Conservation (phyloP, 768 basidiomycete species). For the Pisolithus tinctorius region DNA sequence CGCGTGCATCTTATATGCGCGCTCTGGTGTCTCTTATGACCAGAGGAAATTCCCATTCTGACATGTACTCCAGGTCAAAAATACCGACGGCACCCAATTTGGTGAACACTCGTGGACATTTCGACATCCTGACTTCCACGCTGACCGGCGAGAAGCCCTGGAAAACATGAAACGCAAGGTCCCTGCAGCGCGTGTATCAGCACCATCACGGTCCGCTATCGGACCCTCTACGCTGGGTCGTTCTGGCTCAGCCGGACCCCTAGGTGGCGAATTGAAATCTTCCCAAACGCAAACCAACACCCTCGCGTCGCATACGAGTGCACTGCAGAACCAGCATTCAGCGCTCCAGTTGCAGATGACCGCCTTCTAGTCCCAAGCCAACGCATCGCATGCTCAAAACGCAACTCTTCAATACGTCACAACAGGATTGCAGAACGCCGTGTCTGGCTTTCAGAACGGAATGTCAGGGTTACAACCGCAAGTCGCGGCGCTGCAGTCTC, state of each 20-base stretch:
- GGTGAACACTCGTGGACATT: slow-evolving; percentile 54
- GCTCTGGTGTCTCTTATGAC: no score
- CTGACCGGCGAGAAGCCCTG: slow-evolving; percentile 46
- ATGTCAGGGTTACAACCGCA: slow-evolving; percentile 24
- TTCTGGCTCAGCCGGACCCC: slow-evolving; percentile 18
- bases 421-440: slow-evolving; percentile 18
- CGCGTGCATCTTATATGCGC: neutral
- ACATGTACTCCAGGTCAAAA: slow-evolving; percentile 53
- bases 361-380: slow-evolving; percentile 24
- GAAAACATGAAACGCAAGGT: slow-evolving; percentile 64
- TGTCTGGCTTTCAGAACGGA: slow-evolving; percentile 10
- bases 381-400: slow-evolving; percentile 29
- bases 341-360: slow-evolving; percentile 22
- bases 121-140: slow-evolving; percentile 46
- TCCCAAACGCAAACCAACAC: slow-evolving; percentile 23
- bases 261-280: slow-evolving; percentile 20
- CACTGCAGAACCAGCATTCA: slow-evolving; percentile 24
- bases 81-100: slow-evolving; percentile 72
- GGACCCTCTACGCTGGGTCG: slow-evolving; percentile 17
- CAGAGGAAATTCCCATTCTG: no score
- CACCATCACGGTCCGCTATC: slow-evolving; percentile 19
- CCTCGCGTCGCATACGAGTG: slow-evolving; percentile 24
- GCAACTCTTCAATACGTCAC: slow-evolving; percentile 27
- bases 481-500: slow-evolving; percentile 19
- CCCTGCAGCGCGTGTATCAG: slow-evolving; percentile 29